Conservation (phyloP, 331 rosid genomes). For the Saraca asoca region DNA sequence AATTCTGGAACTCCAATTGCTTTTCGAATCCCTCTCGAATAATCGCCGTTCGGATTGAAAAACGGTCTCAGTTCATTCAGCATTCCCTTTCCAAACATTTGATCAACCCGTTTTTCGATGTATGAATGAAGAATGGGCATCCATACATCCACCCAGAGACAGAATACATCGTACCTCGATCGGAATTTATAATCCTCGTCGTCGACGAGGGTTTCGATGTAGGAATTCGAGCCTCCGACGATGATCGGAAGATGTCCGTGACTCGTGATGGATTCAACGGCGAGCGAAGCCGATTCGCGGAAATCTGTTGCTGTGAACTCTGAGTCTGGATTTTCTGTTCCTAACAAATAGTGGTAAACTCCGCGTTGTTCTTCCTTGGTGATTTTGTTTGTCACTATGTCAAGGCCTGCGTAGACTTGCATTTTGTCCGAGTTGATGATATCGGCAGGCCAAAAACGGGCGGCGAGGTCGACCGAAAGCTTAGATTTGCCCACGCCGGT, state of each 20-base stretch:
- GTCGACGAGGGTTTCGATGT: slow-evolving; percentile 65
- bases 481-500: slow-evolving; percentile 87
- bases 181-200: slow-evolving; percentile 47
- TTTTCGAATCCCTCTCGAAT: slow-evolving; percentile 57
- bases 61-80: slow-evolving; percentile 52
- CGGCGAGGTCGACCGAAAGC: slow-evolving; percentile 73
- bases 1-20: slow-evolving; percentile 93
- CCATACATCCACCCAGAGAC: slow-evolving; percentile 76
- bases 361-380: slow-evolving; percentile 61
- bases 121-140: slow-evolving; percentile 47
- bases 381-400: slow-evolving; percentile 77
- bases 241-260: slow-evolving; percentile 62
- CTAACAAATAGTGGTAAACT: slow-evolving; percentile 77
- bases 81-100: slow-evolving; percentile 68
- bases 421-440: slow-evolving; percentile 90
- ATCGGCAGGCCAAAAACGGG: slow-evolving; percentile 51
- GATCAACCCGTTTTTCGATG: slow-evolving; percentile 60
- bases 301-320: slow-evolving; percentile 63
- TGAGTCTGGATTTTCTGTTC: slow-evolving; percentile 44
- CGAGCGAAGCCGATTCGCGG: slow-evolving; percentile 38
- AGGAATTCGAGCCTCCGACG: slow-evolving; percentile 90
- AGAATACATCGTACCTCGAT: slow-evolving; percentile 64
- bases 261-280: slow-evolving; percentile 47
- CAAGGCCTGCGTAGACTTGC: slow-evolving; percentile 77
- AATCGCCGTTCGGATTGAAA: slow-evolving; percentile 54